Conservation (phyloP, 1,284 basidiomycete species). For the Irpex lacteus region DNA sequence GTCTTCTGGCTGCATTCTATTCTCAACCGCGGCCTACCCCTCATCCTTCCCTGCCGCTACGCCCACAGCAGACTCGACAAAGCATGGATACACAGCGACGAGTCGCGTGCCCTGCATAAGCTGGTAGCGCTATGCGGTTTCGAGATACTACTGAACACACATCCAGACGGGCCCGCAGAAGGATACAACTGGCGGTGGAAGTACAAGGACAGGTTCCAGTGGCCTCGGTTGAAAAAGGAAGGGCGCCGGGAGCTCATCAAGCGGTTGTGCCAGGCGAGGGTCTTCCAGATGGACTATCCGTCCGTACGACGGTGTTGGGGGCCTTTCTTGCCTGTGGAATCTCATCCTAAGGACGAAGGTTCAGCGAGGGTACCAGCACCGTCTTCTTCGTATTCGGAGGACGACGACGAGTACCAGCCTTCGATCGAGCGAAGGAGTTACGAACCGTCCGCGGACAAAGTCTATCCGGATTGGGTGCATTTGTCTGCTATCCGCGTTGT, state of each 20-base stretch:
- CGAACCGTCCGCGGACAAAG: background rate
- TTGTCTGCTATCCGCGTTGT: conserved; percentile 27
- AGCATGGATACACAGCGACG: background rate
- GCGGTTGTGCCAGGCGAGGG: conserved; percentile 20
- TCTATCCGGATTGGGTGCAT: conserved; percentile 26
- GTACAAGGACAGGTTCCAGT: background rate
- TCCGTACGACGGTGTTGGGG: conserved; percentile 41
- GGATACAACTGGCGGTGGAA: background rate
- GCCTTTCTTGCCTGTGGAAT: conserved; percentile 34
- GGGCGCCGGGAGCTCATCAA: background rate
- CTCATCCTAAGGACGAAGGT: background rate
- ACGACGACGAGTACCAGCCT: conserved; percentile 12
- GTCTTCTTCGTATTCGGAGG: conserved; percentile 16
- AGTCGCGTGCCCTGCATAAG: conserved; percentile 4
- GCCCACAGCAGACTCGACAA: background rate
- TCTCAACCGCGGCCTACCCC: conserved; percentile 23
- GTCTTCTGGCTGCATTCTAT: conserved; percentile 24
- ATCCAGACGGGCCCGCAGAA: background rate
- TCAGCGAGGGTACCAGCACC: background rate
- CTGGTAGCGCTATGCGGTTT: background rate
- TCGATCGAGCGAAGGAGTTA: background rate
- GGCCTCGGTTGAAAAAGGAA: conserved; percentile 32
- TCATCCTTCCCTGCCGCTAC: conserved; percentile 18
- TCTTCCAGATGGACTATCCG: conserved; percentile 46
- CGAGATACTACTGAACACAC: background rate